These are phyloP conservation scores for Fusarium citri DNA, from an alignment of 2,329 filamentous ascomycete species.

Conservation along the genomic window DNA sequence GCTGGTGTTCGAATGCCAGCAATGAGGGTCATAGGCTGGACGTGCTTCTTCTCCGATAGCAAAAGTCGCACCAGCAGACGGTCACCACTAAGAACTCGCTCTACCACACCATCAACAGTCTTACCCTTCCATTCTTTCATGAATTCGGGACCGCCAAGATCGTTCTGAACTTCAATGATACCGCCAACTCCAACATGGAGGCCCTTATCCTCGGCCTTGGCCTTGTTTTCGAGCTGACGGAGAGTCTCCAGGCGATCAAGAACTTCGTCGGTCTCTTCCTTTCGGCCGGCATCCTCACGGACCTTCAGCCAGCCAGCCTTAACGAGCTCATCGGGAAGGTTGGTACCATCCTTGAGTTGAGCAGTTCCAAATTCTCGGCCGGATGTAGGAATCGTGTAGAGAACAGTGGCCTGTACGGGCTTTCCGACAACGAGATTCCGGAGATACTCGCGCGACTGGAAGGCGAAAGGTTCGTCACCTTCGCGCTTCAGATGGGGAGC, in stretches of 20 bases:
- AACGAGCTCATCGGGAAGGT: constrained; percentile 84
- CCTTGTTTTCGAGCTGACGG: constrained; percentile 79
- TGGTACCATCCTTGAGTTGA: constrained; percentile 78
- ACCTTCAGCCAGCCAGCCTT: constrained; percentile 93
- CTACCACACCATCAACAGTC: constrained; percentile 85
- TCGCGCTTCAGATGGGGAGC: constrained; percentile 89
- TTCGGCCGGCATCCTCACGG: constrained; percentile 91
- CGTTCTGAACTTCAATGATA: constrained; percentile 82
- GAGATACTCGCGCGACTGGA: constrained; percentile 93
- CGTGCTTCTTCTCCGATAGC: constrained; percentile 83
- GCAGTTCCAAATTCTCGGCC: constrained; percentile 90
- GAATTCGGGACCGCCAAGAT: constrained; percentile 83
- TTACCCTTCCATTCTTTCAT: constrained; percentile 87
- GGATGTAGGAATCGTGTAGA: constrained; percentile 87
- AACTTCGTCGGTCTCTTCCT: constrained; percentile 85
- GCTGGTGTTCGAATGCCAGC: constrained; percentile 90
- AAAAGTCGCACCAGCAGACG: constrained; percentile 86
- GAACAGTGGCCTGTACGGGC: constrained; percentile 82
- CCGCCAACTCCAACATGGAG: constrained; percentile 77
- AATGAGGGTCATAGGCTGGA: constrained; percentile 88
- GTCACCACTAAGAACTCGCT: constrained; percentile 92
- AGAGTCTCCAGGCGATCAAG: constrained; percentile 80
- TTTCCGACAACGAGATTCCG: constrained; percentile 88
- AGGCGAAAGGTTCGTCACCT: constrained; percentile 91
- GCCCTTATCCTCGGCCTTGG: constrained; percentile 82